phyloP scores from a whole-genome alignment of 75 land plant genomes.

The Pinus albicaulis region DNA sequence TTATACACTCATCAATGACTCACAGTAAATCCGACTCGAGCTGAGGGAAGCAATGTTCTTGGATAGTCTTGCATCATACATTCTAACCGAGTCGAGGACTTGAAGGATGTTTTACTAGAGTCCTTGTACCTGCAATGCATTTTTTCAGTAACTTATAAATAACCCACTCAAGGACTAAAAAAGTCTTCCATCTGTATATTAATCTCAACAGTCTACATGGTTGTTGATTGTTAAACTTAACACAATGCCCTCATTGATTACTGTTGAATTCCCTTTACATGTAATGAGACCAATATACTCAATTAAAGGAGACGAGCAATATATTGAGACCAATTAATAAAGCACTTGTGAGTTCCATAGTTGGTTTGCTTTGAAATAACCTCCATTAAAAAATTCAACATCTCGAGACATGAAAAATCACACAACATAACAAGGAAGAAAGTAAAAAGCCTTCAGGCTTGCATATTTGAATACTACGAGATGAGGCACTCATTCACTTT shows the following conservation, averaged over 20 bases:
- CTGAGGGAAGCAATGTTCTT: conserved; percentile 76
- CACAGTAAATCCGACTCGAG: conserved; percentile 96
- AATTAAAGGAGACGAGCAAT: no score
- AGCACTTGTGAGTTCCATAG: no score
- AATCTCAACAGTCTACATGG: background rate
- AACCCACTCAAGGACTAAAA: background rate
- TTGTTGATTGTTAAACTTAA: background rate
- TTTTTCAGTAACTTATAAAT: background rate
- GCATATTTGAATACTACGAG: no score
- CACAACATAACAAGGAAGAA: background rate
- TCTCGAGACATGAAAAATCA: background rate
- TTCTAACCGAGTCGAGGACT: conserved; percentile 95
- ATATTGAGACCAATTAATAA: no score
- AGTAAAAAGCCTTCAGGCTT: no score
- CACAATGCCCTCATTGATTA: background rate
- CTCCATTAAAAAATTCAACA: no score
- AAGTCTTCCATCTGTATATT: background rate
- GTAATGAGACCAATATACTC: no score
- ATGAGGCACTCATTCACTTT: no score
- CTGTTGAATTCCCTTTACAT: background rate
- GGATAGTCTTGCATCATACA: conserved; percentile 99
- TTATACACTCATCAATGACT: conserved; percentile 14
- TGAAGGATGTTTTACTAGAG: conserved; percentile 77
- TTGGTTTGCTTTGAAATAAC: no score
- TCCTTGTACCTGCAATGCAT: conserved; percentile 77